Evolutionary conservation across 805 yeast genomes (phyloP), one percentile per base, ranked within the genome.

Genomic region (Starmerella cellae): DNA sequence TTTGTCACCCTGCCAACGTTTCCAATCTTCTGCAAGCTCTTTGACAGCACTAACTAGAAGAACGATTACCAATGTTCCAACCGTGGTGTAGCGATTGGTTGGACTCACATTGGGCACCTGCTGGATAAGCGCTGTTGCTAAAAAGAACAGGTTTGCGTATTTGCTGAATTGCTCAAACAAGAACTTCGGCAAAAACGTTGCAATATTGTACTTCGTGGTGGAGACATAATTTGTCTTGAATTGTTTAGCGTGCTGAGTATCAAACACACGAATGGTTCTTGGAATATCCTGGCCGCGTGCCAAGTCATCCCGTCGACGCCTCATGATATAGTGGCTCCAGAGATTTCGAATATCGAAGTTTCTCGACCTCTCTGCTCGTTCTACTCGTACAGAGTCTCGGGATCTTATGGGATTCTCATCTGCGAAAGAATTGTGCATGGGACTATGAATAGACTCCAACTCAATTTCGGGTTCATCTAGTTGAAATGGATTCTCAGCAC

Each of bases 81-180:
- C 82, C 0, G 99, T 91, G 3, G 99, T 91, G 57, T 77, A 91
- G 61, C 96, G 66, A 63, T 91, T 91, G 0, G 97, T 91, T 11
- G 99, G 99, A 1, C 95, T 77, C 3, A 91, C 97, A 49, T 79
- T 73, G 3, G 99, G 99, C 11, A 91, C 97, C 60, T 91, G 99
- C 65, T 91, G 99, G 53, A 91, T 88, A 30, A 74, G 70, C 1
- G 96, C 81, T 0, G 99, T 91, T 65, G 83, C 82, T 40, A 91
- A 65, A 60, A 91, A 91, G 64, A 91, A 91, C 60, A 91, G 66
- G 58, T 91, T 91, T 10, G 99, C 96, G 59, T 91, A 93, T 62
- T 88, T 91, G 48, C 95, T 82, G 62, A 91, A 93, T 62, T 91
- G 98, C 65, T 91, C 98, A 55, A 85, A 84, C 49, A 91, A 63